Conservation (phyloP, 2,329 filamentous ascomycete species). For the Orbilia ellipsospora region DNA sequence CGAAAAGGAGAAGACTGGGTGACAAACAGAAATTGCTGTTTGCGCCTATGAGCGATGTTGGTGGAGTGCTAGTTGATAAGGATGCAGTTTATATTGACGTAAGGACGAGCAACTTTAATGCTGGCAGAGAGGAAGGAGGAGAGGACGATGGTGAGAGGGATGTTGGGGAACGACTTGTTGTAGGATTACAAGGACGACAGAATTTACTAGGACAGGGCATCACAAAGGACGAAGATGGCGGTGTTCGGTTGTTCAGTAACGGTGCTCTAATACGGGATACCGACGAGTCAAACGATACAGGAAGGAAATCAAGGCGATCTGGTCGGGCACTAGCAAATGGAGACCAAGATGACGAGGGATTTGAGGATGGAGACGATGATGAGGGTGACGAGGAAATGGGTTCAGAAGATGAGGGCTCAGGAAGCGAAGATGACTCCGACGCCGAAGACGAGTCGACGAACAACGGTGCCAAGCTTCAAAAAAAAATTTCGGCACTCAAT, state of each 20-base stretch:
- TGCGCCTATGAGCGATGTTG: slow-evolving; percentile 97
- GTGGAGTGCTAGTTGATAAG: slow-evolving; percentile 93
- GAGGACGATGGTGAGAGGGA: slow-evolving; percentile 77
- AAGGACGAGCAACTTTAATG: slow-evolving; percentile 75
- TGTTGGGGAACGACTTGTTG: slow-evolving; percentile 94
- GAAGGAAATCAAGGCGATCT: slow-evolving; percentile 71
- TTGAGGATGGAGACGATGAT: slow-evolving; percentile 63
- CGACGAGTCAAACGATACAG: slow-evolving; percentile 68
- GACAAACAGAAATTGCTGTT: slow-evolving; percentile 98
- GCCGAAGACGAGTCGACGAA: slow-evolving; percentile 62
- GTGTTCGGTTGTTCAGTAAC: slow-evolving; percentile 85
- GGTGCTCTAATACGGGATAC: slow-evolving; percentile 75
- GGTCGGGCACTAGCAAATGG: slow-evolving; percentile 68
- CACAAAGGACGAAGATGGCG: slow-evolving; percentile 68
- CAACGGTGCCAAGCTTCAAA: slow-evolving; percentile 60
- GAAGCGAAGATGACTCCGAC: slow-evolving; percentile 68
- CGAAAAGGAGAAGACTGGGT: slow-evolving; percentile 76
- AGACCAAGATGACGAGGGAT: slow-evolving; percentile 65
- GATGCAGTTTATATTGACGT: slow-evolving; percentile 92
- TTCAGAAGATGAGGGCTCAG: slow-evolving; percentile 68
- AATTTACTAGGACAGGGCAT: slow-evolving; percentile 79
- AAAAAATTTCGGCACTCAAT: slow-evolving; percentile 62
- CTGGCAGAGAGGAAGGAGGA: slow-evolving; percentile 66
- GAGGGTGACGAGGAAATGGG: slow-evolving; percentile 71
- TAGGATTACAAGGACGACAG: slow-evolving; percentile 85